These are phyloP conservation scores for Stephania cephalantha DNA, from an alignment of 164 flowering plant genomes.

Conservation along the genomic window DNA sequence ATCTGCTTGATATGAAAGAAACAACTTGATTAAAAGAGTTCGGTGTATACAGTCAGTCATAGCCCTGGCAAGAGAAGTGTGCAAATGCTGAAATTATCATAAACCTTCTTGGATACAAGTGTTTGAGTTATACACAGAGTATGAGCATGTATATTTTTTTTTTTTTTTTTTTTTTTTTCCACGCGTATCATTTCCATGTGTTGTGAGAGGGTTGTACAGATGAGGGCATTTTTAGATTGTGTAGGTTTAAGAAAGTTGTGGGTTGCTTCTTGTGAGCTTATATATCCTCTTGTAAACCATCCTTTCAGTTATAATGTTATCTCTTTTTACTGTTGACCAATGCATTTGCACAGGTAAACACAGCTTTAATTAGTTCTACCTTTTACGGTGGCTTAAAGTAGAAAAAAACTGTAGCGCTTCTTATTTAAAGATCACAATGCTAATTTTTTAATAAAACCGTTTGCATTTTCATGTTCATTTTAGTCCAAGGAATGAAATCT, in stretches of 20 bases:
- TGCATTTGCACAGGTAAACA: neutral
- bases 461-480: too few species aligned
- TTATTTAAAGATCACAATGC: too few species aligned
- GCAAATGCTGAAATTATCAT: neutral
- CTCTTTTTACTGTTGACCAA: neutral
- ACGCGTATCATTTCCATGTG: conserved; percentile 17
- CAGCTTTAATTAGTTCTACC: neutral
- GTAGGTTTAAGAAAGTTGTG: neutral
- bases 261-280: conserved; percentile 9
- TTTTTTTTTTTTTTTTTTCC: neutral
- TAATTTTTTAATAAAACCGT: too few species aligned
- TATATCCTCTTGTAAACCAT: conserved; percentile 10
- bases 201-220: conserved; percentile 45
- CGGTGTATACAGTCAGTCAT: neutral
- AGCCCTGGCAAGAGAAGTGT: neutral
- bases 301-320: conserved; percentile 9
- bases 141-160: neutral
- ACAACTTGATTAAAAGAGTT: neutral
- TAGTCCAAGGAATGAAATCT: too few species aligned
- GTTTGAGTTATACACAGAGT: neutral
- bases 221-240: conserved; percentile 18
- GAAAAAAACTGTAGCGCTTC: too few species aligned
- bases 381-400: neutral
- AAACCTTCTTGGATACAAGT: neutral
- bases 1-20: neutral